phyloP scores from a whole-genome alignment of 257 asterid genomes.

The Gentiana dahurica region DNA sequence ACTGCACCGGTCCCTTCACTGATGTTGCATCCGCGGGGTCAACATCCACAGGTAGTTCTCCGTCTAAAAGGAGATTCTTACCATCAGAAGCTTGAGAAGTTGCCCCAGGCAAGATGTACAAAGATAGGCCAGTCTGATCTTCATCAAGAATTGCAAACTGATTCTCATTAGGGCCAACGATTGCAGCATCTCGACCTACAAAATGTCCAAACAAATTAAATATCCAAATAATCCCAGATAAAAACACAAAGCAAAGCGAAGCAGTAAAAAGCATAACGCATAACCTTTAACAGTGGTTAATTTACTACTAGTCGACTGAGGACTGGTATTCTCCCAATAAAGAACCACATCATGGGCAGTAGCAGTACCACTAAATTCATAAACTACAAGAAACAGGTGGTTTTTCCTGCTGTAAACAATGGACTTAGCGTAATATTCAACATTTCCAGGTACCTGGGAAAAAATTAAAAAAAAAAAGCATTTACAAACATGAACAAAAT shows the following conservation, averaged over 20 bases:
- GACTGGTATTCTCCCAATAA: constrained; percentile 94
- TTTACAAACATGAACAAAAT: no score
- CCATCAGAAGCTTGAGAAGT: constrained; percentile 47
- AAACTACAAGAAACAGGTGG: constrained; percentile 80
- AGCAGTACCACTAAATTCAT: constrained; percentile 63
- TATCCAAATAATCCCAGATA: not conserved
- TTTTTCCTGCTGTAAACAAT: constrained; percentile 71
- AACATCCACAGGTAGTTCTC: constrained; percentile 39
- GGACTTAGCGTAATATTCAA: constrained; percentile 67
- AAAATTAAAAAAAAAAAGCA: no score
- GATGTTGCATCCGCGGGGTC: constrained; percentile 52
- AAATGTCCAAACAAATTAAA: constrained; percentile 16
- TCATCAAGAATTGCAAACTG: constrained; percentile 89
- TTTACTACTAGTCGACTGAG: constrained; percentile 78
- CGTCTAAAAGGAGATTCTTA: constrained; percentile 37
- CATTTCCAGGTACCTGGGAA: constrained; percentile 79
- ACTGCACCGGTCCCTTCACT: constrained; percentile 82
- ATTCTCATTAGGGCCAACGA: constrained; percentile 77
- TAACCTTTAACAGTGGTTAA: constrained; percentile 71
- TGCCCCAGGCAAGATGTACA: constrained; percentile 71
- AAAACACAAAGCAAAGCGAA: constrained; percentile 1
- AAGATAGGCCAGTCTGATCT: constrained; percentile 82
- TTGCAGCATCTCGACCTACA: constrained; percentile 92
- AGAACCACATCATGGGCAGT: constrained; percentile 69
- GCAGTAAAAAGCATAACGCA: constrained; percentile 14